phyloP scores from a whole-genome alignment of 176 grass and related monocot genomes.

The Oryza punctata region DNA sequence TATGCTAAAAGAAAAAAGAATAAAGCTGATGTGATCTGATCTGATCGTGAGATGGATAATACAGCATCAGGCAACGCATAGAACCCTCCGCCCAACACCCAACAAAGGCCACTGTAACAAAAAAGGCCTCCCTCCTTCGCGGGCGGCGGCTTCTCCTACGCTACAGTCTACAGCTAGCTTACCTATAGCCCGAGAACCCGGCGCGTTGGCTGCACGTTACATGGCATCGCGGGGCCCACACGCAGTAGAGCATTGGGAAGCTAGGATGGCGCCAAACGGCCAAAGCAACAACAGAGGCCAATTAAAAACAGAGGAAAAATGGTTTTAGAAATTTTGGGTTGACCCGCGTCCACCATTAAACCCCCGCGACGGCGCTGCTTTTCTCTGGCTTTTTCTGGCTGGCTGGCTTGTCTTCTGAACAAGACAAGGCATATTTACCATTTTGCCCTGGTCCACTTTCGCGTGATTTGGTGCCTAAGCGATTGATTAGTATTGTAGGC shows the following conservation, averaged over 20 bases:
- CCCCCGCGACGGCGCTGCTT: slow-evolving; percentile 66
- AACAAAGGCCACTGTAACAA: too few relatives aligned
- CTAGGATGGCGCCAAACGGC: neutral
- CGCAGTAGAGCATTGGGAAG: neutral
- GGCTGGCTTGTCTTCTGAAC: neutral
- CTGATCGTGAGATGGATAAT: too few relatives aligned
- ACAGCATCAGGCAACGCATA: too few relatives aligned
- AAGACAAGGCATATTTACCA: neutral
- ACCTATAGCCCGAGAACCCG: too few relatives aligned
- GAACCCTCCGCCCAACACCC: too few relatives aligned
- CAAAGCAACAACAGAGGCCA: neutral
- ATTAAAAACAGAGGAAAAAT: slow-evolving; percentile 21
- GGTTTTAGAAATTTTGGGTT: slow-evolving; percentile 53
- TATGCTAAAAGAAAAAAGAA: too few relatives aligned
- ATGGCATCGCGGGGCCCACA: neutral
- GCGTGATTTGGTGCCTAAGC: neutral
- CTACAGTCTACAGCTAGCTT: too few relatives aligned
- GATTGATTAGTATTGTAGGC: neutral
- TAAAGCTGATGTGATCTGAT: too few relatives aligned
- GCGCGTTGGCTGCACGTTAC: neutral
- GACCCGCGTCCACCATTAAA: slow-evolving; percentile 52
- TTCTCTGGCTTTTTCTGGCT: neutral
- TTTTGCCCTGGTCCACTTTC: neutral
- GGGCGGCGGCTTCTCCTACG: too few relatives aligned
- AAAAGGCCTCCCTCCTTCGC: too few relatives aligned